Conservation (phyloP, 352 stramenopile species). For the Pythium volutum region DNA sequence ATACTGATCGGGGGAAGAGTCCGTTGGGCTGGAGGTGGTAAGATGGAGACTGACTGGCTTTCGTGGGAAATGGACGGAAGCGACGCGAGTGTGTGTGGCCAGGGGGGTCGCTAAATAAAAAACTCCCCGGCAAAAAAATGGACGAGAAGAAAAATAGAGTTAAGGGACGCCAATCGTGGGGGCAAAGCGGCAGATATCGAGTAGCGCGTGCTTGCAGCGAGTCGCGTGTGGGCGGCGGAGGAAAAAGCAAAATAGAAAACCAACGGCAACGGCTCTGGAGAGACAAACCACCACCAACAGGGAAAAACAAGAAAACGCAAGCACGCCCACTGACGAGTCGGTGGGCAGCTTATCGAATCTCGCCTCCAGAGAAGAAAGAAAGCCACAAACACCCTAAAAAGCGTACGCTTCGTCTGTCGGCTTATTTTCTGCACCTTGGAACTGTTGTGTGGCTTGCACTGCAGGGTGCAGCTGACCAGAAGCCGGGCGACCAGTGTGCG, state of each 20-base stretch:
- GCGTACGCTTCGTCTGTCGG: constrained; percentile 7
- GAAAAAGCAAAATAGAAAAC: constrained; percentile 22
- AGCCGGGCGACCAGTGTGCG: too few relatives aligned
- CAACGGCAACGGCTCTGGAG: constrained; percentile 10
- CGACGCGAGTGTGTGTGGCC: neutral
- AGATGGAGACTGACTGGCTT: constrained; percentile 5
- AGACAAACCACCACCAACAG: neutral
- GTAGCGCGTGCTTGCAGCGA: neutral
- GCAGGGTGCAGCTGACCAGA: constrained; percentile 8
- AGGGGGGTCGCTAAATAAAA: constrained; percentile 14
- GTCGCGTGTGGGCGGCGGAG: constrained; percentile 14
- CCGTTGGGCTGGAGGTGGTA: neutral
- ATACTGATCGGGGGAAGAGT: neutral
- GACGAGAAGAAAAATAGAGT: constrained; percentile 9
- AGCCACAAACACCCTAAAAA: neutral
- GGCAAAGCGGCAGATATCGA: neutral
- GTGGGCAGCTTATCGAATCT: neutral
- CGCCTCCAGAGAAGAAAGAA: neutral
- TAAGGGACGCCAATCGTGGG: neutral
- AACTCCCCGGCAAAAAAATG: neutral
- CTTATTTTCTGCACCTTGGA: constrained; percentile 1
- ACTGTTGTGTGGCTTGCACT: neutral
- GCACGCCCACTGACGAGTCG: neutral
- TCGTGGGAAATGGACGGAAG: neutral
- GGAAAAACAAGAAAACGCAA: neutral